These are phyloP conservation scores for Termitomyces sp. DNA, from an alignment of 768 basidiomycete genomes.

Conservation along the genomic window DNA sequence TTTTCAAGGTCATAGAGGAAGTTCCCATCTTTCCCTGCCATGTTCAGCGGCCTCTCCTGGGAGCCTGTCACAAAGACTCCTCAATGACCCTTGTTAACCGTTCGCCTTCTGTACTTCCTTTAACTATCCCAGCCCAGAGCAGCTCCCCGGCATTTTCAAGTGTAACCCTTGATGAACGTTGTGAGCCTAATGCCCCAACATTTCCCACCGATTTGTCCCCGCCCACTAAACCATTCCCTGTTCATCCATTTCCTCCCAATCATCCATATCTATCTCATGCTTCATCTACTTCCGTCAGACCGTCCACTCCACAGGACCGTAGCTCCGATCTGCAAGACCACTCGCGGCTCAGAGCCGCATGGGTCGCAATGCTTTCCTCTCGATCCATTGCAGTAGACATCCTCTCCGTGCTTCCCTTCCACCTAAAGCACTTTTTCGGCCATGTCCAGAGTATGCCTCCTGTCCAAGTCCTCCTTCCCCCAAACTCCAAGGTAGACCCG, in stretches of 20 bases:
- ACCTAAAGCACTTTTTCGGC: conserved; percentile 50
- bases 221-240: background rate
- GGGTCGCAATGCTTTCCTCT: conserved; percentile 61
- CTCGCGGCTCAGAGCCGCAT: conserved; percentile 52
- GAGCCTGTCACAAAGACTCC: conserved; percentile 1
- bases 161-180: background rate
- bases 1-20: conserved; percentile 65
- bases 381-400: conserved; percentile 52
- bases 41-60: conserved; percentile 16
- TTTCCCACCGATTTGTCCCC: background rate
- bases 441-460: conserved; percentile 46
- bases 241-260: background rate
- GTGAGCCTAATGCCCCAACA: conserved; percentile 6
- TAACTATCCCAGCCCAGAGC: conserved; percentile 13
- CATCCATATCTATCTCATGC: conserved; percentile 1
- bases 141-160: conserved; percentile 14
- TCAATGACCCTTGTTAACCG: conserved; percentile 17
- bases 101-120: conserved; percentile 10
- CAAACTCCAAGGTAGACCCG: conserved; percentile 28
- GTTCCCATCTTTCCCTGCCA: conserved; percentile 64
- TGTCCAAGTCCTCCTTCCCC: conserved; percentile 50
- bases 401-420: conserved; percentile 60
- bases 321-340: conserved; percentile 54
- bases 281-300: conserved; percentile 2
- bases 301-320: conserved; percentile 11